A percentile compares a stretch with the other conserved stretches of the same genome.
Evolutionary conservation across 352 stramenopile genomes (phyloP).

Genomic region (Aphanomyces invadans): DNA sequence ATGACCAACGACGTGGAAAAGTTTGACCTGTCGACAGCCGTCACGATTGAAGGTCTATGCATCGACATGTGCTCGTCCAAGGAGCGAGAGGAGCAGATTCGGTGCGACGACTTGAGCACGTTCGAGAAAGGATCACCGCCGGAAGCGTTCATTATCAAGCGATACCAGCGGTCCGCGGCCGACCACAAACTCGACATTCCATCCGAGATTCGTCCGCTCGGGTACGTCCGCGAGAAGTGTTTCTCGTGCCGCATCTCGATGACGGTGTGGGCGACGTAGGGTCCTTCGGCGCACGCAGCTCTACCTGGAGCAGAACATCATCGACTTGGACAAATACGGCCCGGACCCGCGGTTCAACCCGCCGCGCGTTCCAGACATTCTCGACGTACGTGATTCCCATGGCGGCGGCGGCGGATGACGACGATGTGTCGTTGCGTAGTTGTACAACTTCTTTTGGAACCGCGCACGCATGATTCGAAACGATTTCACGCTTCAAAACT

Average conservation of each 20-base stretch:
- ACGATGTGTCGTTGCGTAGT: conserved; percentile 32
- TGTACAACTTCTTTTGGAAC: conserved; percentile 98
- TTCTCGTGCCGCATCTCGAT: too few species aligned
- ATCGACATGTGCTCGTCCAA: conserved; percentile 78
- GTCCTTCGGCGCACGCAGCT: conserved; percentile 72
- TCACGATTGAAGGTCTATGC: conserved; percentile 65
- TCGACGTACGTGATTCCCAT: conserved; percentile 48
- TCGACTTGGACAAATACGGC: conserved; percentile 64
- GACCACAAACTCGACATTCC: conserved; percentile 83
- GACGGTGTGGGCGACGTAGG: too few species aligned
- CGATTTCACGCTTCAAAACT: conserved; percentile 96
- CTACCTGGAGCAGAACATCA: conserved; percentile 80
- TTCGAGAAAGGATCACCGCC: conserved; percentile 79
- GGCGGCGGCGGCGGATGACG: too few species aligned
- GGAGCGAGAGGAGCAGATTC: conserved; percentile 77
- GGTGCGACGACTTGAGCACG: conserved; percentile 75
- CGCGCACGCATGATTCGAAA: conserved; percentile 94
- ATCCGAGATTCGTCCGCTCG: conserved; percentile 64
- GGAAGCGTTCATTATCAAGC: conserved; percentile 78
- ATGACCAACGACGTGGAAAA: conserved; percentile 18
- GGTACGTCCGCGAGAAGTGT: conserved; percentile 18
- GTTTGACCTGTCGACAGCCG: not conserved
- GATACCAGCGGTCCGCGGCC: conserved; percentile 78
- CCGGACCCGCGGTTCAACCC: conserved; percentile 60
- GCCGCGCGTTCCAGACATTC: conserved; percentile 57